These are phyloP conservation scores for Ilyonectria robusta DNA, from an alignment of 2,329 filamentous ascomycete species.

Conservation along the genomic window DNA sequence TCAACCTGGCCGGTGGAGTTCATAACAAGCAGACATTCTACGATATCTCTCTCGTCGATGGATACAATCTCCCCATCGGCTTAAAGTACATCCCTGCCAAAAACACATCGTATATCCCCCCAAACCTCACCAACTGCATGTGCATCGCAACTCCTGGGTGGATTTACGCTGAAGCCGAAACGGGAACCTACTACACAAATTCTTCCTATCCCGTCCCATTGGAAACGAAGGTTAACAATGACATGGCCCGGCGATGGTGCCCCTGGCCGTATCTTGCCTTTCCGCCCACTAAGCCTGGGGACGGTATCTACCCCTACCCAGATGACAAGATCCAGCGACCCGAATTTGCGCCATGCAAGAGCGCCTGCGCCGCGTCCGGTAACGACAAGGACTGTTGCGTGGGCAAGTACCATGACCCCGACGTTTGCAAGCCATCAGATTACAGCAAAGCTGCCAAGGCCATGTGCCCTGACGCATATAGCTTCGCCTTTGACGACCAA, in stretches of 20 bases:
- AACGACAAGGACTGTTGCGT: conserved; percentile 81
- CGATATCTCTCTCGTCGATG: conserved; percentile 88
- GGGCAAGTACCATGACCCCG: conserved; percentile 74
- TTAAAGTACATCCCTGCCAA: conserved; percentile 72
- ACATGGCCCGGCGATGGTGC: conserved; percentile 78
- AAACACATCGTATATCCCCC: conserved; percentile 77
- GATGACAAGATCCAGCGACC: conserved; percentile 80
- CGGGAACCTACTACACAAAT: conserved; percentile 74
- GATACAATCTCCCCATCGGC: conserved; percentile 83
- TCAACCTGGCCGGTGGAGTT: conserved; percentile 79
- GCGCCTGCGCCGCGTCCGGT: conserved; percentile 80
- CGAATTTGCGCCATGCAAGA: conserved; percentile 83
- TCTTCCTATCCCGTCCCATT: conserved; percentile 76
- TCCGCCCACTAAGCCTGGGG: conserved; percentile 77
- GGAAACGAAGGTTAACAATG: conserved; percentile 71
- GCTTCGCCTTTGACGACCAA: conserved; percentile 76
- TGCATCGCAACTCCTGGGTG: conserved; percentile 80
- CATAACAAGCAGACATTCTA: conserved; percentile 79
- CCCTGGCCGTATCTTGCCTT: conserved; percentile 82
- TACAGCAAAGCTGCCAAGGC: conserved; percentile 80
- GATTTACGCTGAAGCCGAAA: conserved; percentile 68
- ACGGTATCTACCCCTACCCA: conserved; percentile 85
- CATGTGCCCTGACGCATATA: conserved; percentile 88
- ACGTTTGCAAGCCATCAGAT: conserved; percentile 74
- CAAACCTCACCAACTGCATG: conserved; percentile 82